These are phyloP conservation scores for Epichloe brachyelytri DNA, from an alignment of 2,329 filamentous ascomycete species.

Conservation along the genomic window DNA sequence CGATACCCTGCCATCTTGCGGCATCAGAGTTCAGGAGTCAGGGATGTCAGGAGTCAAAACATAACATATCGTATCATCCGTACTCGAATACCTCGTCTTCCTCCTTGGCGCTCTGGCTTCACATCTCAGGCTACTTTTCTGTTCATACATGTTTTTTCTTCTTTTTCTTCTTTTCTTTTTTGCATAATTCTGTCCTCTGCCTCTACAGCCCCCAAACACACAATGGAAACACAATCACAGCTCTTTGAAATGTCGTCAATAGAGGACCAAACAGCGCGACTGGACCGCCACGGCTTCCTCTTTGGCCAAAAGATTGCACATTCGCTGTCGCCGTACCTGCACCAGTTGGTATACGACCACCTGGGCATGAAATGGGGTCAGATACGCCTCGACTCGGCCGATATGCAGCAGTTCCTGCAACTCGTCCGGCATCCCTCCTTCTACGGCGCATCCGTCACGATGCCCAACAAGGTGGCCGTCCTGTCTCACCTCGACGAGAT, in stretches of 20 bases:
- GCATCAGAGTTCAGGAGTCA: too few species aligned
- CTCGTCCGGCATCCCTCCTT: constrained; percentile 45
- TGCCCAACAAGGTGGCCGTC: constrained; percentile 74
- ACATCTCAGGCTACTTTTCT: too few species aligned
- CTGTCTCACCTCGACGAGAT: constrained; percentile 60
- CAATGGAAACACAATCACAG: neutral
- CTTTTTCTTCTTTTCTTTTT: neutral
- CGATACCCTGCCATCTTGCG: too few species aligned
- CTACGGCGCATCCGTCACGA: constrained; percentile 58
- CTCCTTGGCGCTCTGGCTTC: neutral
- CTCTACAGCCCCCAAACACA: neutral
- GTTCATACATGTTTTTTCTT: neutral
- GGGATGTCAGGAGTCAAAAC: too few species aligned
- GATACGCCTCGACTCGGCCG: constrained; percentile 37
- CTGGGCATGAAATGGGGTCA: constrained; percentile 39
- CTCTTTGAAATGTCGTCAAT: neutral
- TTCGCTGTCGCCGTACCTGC: constrained; percentile 42
- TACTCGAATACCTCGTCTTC: too few species aligned
- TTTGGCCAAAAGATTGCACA: constrained; percentile 44
- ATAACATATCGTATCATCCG: too few species aligned
- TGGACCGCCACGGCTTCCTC: constrained; percentile 38
- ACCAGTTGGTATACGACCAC: constrained; percentile 38
- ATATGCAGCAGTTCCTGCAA: constrained; percentile 34
- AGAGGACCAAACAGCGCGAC: constrained; percentile 11
- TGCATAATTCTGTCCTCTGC: neutral